Evolutionary conservation across 306 rosid genomes (phyloP).

Genomic region (Cucurbita pepo): DNA sequence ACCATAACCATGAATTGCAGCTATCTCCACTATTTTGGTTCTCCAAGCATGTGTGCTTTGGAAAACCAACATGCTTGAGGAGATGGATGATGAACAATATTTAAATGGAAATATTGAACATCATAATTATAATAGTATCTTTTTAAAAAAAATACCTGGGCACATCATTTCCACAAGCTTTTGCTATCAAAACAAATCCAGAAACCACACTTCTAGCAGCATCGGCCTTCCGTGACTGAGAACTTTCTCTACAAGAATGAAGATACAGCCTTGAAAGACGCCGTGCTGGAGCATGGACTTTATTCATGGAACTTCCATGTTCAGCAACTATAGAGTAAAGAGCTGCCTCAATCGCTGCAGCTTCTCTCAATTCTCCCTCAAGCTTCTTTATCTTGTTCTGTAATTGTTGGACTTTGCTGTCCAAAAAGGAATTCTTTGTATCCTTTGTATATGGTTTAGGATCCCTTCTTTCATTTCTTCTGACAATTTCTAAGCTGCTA

Average conservation of each 20-base stretch:
- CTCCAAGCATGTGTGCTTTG: not conserved
- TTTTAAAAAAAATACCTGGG: conserved; percentile 41
- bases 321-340: conserved; percentile 89
- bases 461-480: conserved; percentile 47
- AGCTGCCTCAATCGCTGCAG: conserved; percentile 81
- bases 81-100: not conserved
- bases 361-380: conserved; percentile 93
- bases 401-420: conserved; percentile 52
- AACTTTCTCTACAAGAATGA: conserved; percentile 65
- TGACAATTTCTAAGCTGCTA: conserved; percentile 23
- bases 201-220: conserved; percentile 90
- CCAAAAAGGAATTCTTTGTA: conserved; percentile 37
- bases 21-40: not conserved
- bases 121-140: not conserved
- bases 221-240: conserved; percentile 43
- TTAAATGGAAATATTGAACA: not conserved
- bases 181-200: conserved; percentile 80
- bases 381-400: conserved; percentile 70
- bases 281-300: conserved; percentile 97
- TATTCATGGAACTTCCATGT: conserved; percentile 93
- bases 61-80: not conserved
- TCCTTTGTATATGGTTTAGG: conserved; percentile 63
- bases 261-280: conserved; percentile 85
- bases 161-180: conserved; percentile 98
- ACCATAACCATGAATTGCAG: not conserved